Evolutionary conservation across 306 rosid species (phyloP).

Genomic region (Prunus padus): DNA sequence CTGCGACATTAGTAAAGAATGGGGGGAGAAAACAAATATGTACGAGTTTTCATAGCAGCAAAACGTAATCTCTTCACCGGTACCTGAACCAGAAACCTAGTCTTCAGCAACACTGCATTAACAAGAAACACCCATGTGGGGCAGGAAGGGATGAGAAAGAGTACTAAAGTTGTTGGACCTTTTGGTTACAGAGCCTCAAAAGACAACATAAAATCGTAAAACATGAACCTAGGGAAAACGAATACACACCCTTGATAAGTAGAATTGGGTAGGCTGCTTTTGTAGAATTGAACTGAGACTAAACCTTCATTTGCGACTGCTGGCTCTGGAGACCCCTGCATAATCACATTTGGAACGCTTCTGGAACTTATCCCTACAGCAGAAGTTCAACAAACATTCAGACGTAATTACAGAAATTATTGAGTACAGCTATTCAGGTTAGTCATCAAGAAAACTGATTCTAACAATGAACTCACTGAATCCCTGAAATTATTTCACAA

Average conservation of each 20-base stretch:
- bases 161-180: background rate
- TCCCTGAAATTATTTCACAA: too few relatives aligned
- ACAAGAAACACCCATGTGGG: background rate
- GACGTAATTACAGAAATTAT: background rate
- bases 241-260: background rate
- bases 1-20: background rate
- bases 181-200: background rate
- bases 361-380: constrained; percentile 9
- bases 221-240: background rate
- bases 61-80: background rate
- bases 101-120: background rate
- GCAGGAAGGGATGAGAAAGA: background rate
- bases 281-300: background rate
- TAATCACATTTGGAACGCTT: background rate
- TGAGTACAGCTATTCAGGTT: too few relatives aligned
- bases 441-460: background rate
- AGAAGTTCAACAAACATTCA: background rate
- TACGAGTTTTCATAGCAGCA: background rate
- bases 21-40: background rate
- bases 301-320: constrained; percentile 3
- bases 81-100: background rate
- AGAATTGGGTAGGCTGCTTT: background rate
- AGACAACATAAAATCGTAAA: background rate
- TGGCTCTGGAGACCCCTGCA: constrained; percentile 1
- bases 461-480: background rate